These are phyloP conservation scores for Diutina pseudorugosa DNA, from an alignment of 1,139 yeast species.

Conservation along the genomic window DNA sequence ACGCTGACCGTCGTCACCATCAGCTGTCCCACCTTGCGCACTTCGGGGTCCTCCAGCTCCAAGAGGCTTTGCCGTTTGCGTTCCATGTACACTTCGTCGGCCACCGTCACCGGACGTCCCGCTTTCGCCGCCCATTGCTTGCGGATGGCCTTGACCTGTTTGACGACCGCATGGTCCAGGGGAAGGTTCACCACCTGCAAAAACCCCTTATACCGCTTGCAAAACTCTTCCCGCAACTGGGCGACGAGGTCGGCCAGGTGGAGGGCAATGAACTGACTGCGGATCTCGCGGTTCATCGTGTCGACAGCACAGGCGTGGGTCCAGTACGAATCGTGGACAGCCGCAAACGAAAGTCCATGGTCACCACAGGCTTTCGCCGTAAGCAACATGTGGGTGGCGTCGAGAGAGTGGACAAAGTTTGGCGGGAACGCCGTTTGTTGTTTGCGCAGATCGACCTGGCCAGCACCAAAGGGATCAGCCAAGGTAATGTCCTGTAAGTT, in stretches of 20 bases:
- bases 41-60: slow-evolving; percentile 38
- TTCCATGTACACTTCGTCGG: slow-evolving; percentile 69
- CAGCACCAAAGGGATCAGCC: slow-evolving; percentile 71
- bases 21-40: slow-evolving; percentile 37
- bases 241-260: slow-evolving; percentile 66
- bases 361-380: slow-evolving; percentile 76
- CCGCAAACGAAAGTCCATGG: slow-evolving; percentile 64
- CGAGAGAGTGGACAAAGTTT: slow-evolving; percentile 86
- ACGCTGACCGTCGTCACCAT: slow-evolving; percentile 72
- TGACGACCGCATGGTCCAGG: slow-evolving; percentile 39
- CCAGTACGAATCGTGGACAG: slow-evolving; percentile 98
- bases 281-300: slow-evolving; percentile 54
- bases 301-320: slow-evolving; percentile 86
- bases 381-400: slow-evolving; percentile 93
- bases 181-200: slow-evolving; percentile 50
- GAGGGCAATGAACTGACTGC: slow-evolving; percentile 70
- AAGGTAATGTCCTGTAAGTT: slow-evolving; percentile 76
- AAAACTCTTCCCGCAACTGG: slow-evolving; percentile 67
- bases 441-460: slow-evolving; percentile 77
- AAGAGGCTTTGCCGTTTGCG: slow-evolving; percentile 46
- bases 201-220: slow-evolving; percentile 62
- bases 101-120: slow-evolving; percentile 48
- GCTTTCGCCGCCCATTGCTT: slow-evolving; percentile 34
- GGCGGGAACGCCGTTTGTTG: slow-evolving; percentile 95
- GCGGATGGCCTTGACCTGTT: slow-evolving; percentile 38